These are phyloP conservation scores for Grigorovia yakushimaensis DNA, from an alignment of 805 yeast species.

Conservation along the genomic window DNA sequence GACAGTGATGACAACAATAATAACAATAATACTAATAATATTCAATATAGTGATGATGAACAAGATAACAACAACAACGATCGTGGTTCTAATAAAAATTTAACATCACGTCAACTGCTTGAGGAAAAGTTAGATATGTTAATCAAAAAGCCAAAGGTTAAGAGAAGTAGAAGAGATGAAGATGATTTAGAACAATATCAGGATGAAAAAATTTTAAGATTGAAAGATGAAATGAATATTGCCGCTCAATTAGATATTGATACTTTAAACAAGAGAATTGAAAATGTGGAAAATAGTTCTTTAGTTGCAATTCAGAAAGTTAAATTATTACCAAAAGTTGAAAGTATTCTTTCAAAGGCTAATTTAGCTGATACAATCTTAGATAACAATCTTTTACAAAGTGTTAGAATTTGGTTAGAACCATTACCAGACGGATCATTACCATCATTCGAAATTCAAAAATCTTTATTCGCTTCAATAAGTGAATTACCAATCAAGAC, in stretches of 20 bases:
- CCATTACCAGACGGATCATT: conserved; percentile 96
- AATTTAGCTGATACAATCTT: conserved; percentile 84
- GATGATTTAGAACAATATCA: conserved; percentile 92
- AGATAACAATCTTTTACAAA: conserved; percentile 87
- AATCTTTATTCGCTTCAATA: conserved; percentile 67
- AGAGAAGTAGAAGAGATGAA: conserved; percentile 67
- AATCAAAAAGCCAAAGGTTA: conserved; percentile 51
- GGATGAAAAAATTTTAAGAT: conserved; percentile 74
- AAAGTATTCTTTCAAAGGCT: conserved; percentile 64
- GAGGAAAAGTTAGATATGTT: conserved; percentile 78
- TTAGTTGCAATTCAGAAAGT: conserved; percentile 52
- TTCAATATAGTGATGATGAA: neutral
- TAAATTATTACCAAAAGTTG: conserved; percentile 70
- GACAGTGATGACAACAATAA: neutral
- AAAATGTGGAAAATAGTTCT: conserved; percentile 13
- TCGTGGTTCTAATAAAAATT: conserved; percentile 12
- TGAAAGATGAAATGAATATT: conserved; percentile 83
- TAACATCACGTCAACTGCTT: conserved; percentile 57
- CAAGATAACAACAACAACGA: conserved; percentile 9
- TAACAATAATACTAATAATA: neutral
- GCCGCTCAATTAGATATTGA: conserved; percentile 72
- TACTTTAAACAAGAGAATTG: conserved; percentile 35
- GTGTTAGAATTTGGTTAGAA: conserved; percentile 93
- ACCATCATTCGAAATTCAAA: conserved; percentile 96
- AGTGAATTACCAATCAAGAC: conserved; percentile 84